Percentiles rank a stretch among this genome's conserved stretches.
Evolutionary conservation across 768 basidiomycete species (phyloP).

Genomic region (Suillus cothurnatus): DNA sequence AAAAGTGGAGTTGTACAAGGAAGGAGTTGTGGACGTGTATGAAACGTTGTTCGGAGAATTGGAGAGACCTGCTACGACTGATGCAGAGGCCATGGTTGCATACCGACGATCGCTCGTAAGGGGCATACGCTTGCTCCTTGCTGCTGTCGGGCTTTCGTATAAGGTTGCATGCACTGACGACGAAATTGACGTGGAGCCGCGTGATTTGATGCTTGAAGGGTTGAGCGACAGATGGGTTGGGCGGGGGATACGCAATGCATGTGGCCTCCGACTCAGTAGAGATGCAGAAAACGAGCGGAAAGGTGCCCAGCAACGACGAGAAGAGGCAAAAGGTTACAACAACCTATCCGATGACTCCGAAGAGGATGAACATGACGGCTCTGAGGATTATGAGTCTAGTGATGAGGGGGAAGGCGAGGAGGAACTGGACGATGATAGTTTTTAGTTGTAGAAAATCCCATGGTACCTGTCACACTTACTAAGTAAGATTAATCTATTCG

Average conservation of each 20-base stretch:
- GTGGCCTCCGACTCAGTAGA: constrained; percentile 14
- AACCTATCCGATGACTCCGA: neutral
- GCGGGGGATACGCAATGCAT: constrained; percentile 17
- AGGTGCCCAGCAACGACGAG: constrained; percentile 3
- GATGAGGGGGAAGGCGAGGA: neutral
- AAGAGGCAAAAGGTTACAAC: neutral
- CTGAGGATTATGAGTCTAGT: neutral
- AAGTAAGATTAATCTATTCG: too few relatives aligned
- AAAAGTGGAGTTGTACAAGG: constrained; percentile 9
- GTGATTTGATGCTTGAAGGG: constrained; percentile 10
- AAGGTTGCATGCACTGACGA: constrained; percentile 16
- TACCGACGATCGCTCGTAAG: constrained; percentile 6
- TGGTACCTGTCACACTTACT: too few relatives aligned
- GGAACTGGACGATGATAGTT: neutral
- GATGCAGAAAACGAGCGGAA: constrained; percentile 5
- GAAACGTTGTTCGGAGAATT: constrained; percentile 16
- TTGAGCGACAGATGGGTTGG: constrained; percentile 17
- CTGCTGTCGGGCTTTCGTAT: constrained; percentile 12
- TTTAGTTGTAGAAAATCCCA: neutral
- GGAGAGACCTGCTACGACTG: neutral
- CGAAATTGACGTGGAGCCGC: constrained; percentile 1
- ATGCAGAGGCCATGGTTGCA: neutral
- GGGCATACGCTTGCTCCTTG: constrained; percentile 15
- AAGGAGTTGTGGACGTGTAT: constrained; percentile 14
- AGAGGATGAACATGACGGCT: neutral